These are phyloP conservation scores for Luffa aegyptiaca DNA, from an alignment of 306 rosid species.

Conservation along the genomic window DNA sequence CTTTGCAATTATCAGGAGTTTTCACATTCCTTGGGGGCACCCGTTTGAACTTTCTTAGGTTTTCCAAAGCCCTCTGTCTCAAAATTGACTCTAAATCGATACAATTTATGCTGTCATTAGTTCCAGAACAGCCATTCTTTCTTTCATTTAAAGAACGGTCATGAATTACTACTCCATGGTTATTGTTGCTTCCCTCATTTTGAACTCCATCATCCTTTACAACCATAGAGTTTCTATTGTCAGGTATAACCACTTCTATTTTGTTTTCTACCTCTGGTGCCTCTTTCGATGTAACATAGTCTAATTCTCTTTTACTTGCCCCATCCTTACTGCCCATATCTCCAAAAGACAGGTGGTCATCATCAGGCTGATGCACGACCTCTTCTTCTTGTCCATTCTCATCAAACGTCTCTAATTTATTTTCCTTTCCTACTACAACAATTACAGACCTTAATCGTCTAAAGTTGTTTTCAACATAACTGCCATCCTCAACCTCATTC, in stretches of 20 bases:
- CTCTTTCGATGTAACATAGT: conserved; percentile 19
- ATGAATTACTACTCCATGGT: conserved; percentile 20
- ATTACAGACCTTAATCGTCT: conserved; percentile 63
- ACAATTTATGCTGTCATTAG: conserved; percentile 17
- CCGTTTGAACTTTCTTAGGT: conserved; percentile 56
- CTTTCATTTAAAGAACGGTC: conserved; percentile 20
- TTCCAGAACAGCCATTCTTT: conserved; percentile 23
- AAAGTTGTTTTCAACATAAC: conserved; percentile 20
- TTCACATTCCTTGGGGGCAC: conserved; percentile 19
- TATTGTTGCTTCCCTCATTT: conserved; percentile 12
- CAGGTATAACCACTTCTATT: conserved; percentile 21
- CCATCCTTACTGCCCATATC: conserved; percentile 59
- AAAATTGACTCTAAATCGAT: conserved; percentile 64
- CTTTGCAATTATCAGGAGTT: conserved; percentile 25
- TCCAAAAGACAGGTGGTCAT: conserved; percentile 59
- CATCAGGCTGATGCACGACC: conserved; percentile 32
- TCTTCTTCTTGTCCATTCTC: conserved; percentile 46
- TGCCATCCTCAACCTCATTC: conserved; percentile 24
- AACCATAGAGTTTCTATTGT: conserved; percentile 9
- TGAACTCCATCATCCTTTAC: conserved; percentile 1
- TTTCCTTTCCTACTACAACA: conserved; percentile 26
- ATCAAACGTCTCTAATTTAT: conserved; percentile 24
- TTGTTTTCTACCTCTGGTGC: conserved; percentile 26
- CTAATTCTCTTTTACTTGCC: conserved; percentile 35
- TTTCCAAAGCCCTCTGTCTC: conserved; percentile 76